Conservation (phyloP, 345 rosid genomes). For the Camelina neglecta region DNA sequence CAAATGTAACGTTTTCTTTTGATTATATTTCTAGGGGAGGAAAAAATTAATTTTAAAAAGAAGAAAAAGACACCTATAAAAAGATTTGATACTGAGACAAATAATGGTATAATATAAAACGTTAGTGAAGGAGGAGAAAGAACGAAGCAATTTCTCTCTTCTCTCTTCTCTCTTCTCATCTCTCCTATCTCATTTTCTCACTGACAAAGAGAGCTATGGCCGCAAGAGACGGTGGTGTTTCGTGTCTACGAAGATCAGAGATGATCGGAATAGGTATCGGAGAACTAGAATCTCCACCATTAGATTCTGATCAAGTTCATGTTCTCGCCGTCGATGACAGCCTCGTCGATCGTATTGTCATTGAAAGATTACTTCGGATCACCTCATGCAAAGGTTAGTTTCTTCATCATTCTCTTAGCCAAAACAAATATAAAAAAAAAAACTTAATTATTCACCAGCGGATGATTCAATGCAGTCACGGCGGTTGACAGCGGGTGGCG, state of each 20-base stretch:
- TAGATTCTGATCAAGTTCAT: slow-evolving; percentile 65
- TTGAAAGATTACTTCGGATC: slow-evolving; percentile 78
- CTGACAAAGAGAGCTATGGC: slow-evolving; percentile 2
- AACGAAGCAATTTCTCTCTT: not conserved
- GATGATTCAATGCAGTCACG: slow-evolving; percentile 61
- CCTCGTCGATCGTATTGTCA: slow-evolving; percentile 80
- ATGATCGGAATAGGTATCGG: slow-evolving; percentile 45
- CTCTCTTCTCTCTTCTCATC: slow-evolving; percentile 2
- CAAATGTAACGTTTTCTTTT: too few relatives aligned
- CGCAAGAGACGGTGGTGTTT: slow-evolving; percentile 53
- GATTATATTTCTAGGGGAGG: too few relatives aligned
- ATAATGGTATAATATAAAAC: slow-evolving; percentile 1
- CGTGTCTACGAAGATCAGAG: slow-evolving; percentile 54
- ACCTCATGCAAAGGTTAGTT: slow-evolving; percentile 78
- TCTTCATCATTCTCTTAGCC: not conserved
- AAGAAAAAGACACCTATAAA: not conserved
- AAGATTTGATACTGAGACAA: not conserved
- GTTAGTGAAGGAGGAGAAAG: not conserved
- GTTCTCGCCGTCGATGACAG: slow-evolving; percentile 96
- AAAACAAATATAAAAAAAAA: not conserved
- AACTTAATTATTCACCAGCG: slow-evolving; percentile 1
- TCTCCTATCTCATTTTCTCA: not conserved
- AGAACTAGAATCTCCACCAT: slow-evolving; percentile 48
- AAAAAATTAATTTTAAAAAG: too few relatives aligned
- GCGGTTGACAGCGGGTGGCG: slow-evolving; percentile 85